Evolutionary conservation across 371 early-diverging fungal species (phyloP).

Genomic region (Dinochytrium kinnereticum): DNA sequence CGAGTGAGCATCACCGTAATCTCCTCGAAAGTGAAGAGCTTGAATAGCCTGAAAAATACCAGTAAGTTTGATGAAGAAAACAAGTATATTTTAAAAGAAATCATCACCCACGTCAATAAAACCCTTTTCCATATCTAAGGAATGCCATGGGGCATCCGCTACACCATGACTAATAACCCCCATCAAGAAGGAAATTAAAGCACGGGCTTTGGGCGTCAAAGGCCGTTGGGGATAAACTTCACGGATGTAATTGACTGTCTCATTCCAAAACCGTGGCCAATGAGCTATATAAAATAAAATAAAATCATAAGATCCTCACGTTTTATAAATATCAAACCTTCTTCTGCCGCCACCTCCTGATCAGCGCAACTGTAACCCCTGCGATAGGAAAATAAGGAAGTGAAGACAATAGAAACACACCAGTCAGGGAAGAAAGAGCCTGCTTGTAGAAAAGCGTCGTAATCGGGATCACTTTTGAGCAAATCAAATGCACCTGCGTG

Average conservation of each 20-base stretch:
- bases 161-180: conserved; percentile 83
- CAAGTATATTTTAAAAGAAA: not conserved
- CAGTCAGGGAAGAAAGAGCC: conserved; percentile 90
- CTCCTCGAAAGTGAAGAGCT: conserved; percentile 65
- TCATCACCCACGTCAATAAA: conserved; percentile 58
- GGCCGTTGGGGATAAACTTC: conserved; percentile 53
- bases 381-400: conserved; percentile 8
- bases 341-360: conserved; percentile 56
- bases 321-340: conserved; percentile 40
- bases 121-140: conserved; percentile 68
- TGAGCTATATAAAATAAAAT: conserved; percentile 62
- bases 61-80: too few relatives aligned
- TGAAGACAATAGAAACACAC: conserved; percentile 39
- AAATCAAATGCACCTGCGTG: conserved; percentile 45
- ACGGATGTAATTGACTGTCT: conserved; percentile 66
- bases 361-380: conserved; percentile 66
- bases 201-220: conserved; percentile 57
- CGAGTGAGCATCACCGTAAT: conserved; percentile 66
- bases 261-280: conserved; percentile 81
- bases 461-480: conserved; percentile 19
- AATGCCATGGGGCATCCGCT: conserved; percentile 87
- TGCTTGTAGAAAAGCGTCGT: conserved; percentile 68
- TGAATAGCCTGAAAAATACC: conserved; percentile 55
- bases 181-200: conserved; percentile 76
- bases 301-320: not conserved